Base-by-base conservation (phyloP, 2,329 filamentous ascomycete genomes). In the Gremmenia infestans region DNA sequence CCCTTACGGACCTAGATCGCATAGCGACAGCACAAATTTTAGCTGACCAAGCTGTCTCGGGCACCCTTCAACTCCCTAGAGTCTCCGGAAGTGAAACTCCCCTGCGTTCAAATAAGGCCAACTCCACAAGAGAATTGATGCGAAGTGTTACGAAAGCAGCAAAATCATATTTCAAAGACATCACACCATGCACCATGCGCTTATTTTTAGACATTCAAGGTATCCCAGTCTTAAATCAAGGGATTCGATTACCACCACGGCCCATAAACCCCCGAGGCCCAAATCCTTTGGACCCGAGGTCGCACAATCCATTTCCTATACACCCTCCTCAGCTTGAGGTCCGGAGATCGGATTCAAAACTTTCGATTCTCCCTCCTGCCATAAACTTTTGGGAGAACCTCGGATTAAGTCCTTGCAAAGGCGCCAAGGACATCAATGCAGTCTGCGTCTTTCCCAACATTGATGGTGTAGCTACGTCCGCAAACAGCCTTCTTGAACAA, bases 331-430 rank as follows among this genome's bases (percentile, higher is more conserved):
- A 89, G 65, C 74, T 94, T 39, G 85, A 89, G 61, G 76, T 95
- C 11, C 85, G 86, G 49, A 80, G 89, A 52, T 81, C 84, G 19
- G 87, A 91, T 40, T 78, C 79, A 1, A 81, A 81, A 48, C 80
- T 91, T 54, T 89, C 91, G 11, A 76, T 95, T 40, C 75, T 93
- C 22, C 88, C 90, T 2, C 82, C 89, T 0, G 87, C 88, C 0
- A 74, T 93, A 19, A 74, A 80, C 1, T 96, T 94, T 66, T 95
- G 90, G 91, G 89, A 94, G 67, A 85, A 86, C 48, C 74, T 95
- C 17, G 88, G 89, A 0, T 77, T 96, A 1, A 83, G 83, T 1
- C 90, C 90, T 3, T 82, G 82, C 8, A 82, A 82, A 56, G 87
- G 88, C 0, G 67, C 76, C 7, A 95, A 95, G 69, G 82, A 93